Evolutionary conservation across 192 early-diverging fungal genomes (phyloP).

Genomic region (Entrophospora sp.): DNA sequence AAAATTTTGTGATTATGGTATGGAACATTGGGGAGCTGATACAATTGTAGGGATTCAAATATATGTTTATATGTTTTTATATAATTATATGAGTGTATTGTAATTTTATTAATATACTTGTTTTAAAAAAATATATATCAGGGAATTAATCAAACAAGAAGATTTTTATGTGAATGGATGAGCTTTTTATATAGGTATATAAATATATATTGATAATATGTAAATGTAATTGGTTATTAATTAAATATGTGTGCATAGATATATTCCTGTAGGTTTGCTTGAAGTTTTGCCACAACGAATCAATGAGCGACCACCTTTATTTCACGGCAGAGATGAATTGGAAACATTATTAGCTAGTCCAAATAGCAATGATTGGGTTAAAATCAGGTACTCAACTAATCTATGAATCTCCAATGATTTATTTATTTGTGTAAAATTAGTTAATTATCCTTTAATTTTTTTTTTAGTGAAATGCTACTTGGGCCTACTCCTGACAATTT

Average conservation of each 20-base stretch:
- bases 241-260: slow-evolving; percentile 38
- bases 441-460: not conserved
- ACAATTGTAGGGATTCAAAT: slow-evolving; percentile 26
- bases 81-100: not conserved
- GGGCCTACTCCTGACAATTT: slow-evolving; percentile 82
- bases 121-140: too few species aligned
- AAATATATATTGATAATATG: slow-evolving; percentile 42
- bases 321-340: slow-evolving; percentile 77
- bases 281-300: slow-evolving; percentile 88
- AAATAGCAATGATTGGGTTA: slow-evolving; percentile 80
- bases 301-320: slow-evolving; percentile 83
- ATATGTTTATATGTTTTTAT: not conserved
- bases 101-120: not conserved
- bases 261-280: slow-evolving; percentile 88
- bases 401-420: not conserved
- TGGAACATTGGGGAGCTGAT: slow-evolving; percentile 95
- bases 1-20: slow-evolving; percentile 71
- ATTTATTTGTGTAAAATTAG: not conserved
- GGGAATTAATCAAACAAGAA: slow-evolving; percentile 77
- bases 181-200: slow-evolving; percentile 47
- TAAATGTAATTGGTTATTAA: too few species aligned
- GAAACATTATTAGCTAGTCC: slow-evolving; percentile 91
- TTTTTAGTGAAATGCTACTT: slow-evolving; percentile 72
- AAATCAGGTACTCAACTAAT: slow-evolving; percentile 44
- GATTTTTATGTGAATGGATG: slow-evolving; percentile 76